A percentile compares a stretch with the other conserved stretches of the same genome.
Evolutionary conservation across 1,284 basidiomycete genomes (phyloP).

Genomic region (Malassezia yamatoensis): DNA sequence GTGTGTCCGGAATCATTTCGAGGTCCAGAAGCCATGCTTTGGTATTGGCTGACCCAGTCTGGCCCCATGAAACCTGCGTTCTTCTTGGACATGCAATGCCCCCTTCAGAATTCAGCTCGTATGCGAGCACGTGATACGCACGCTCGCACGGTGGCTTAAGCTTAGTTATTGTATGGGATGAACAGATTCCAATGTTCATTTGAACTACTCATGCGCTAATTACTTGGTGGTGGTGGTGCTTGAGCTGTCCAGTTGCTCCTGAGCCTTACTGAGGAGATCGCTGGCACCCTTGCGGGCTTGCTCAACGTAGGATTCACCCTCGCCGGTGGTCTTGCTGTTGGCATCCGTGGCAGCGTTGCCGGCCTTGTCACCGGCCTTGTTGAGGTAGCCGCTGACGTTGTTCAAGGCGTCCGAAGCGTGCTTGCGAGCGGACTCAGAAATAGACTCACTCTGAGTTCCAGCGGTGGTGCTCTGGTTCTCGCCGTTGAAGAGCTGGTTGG

Average conservation of each 20-base stretch:
- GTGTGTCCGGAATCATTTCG: not conserved
- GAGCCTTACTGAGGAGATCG: slow-evolving; percentile 9
- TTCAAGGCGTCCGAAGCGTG: slow-evolving; percentile 12
- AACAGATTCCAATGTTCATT: no score
- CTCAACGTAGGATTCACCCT: slow-evolving; percentile 7
- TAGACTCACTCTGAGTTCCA: not conserved
- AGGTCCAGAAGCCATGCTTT: not conserved
- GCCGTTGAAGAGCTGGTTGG: slow-evolving; percentile 1
- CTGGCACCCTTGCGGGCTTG: slow-evolving; percentile 4
- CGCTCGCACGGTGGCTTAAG: no score
- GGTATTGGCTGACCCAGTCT: not conserved
- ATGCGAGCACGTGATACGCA: no score
- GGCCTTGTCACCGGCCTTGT: slow-evolving; percentile 10
- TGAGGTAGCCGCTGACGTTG: slow-evolving; percentile 10
- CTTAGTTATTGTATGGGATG: no score
- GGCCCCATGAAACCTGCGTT: not conserved
- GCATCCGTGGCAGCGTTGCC: not conserved
- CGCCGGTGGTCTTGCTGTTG: not conserved
- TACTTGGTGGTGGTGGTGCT: not conserved
- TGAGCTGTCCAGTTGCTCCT: slow-evolving; percentile 9
- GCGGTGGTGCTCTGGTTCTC: not conserved
- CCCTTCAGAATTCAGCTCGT: no score
- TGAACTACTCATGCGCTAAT: not conserved
- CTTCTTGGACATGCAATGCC: not conserved
- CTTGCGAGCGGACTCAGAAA: slow-evolving; percentile 12